A percentile compares a stretch with the other conserved stretches of the same genome.
Evolutionary conservation across 495 filamentous ascomycete species (phyloP).

Genomic region (Tuber brumale): DNA sequence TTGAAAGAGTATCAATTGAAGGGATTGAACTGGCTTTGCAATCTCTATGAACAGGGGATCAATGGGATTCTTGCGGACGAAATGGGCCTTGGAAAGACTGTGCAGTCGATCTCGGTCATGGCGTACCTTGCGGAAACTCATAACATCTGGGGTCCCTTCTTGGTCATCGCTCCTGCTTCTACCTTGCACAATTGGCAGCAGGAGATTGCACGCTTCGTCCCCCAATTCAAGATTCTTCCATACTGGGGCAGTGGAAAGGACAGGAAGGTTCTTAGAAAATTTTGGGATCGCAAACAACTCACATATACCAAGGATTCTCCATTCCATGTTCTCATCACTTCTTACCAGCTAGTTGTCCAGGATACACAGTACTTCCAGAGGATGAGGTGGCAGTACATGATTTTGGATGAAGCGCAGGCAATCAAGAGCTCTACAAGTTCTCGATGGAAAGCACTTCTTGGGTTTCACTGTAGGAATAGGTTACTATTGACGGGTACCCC

Average conservation of each 20-base stretch:
- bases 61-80: conserved; percentile 98
- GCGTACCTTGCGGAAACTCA: conserved; percentile 94
- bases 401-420: conserved; percentile 94
- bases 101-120: conserved; percentile 99
- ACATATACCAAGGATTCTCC: conserved; percentile 86
- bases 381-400: conserved; percentile 99
- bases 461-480: conserved; percentile 92
- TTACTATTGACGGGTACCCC: conserved; percentile 92
- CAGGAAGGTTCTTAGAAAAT: conserved; percentile 92
- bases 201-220: conserved; percentile 91
- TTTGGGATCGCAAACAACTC: conserved; percentile 97
- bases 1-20: conserved; percentile 98
- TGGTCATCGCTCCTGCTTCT: conserved; percentile 92
- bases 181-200: conserved; percentile 99
- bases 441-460: conserved; percentile 89
- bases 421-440: conserved; percentile 98
- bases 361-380: conserved; percentile 97
- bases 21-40: conserved; percentile 97
- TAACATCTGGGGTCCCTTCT: conserved; percentile 96
- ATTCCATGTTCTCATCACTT: conserved; percentile 94
- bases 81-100: conserved; percentile 98
- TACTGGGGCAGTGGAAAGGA: conserved; percentile 96
- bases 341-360: conserved; percentile 92
- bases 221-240: conserved; percentile 84
- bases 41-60: conserved; percentile 98